Conservation (phyloP, 2,329 filamentous ascomycete species). For the Diplocarpon rosae region DNA sequence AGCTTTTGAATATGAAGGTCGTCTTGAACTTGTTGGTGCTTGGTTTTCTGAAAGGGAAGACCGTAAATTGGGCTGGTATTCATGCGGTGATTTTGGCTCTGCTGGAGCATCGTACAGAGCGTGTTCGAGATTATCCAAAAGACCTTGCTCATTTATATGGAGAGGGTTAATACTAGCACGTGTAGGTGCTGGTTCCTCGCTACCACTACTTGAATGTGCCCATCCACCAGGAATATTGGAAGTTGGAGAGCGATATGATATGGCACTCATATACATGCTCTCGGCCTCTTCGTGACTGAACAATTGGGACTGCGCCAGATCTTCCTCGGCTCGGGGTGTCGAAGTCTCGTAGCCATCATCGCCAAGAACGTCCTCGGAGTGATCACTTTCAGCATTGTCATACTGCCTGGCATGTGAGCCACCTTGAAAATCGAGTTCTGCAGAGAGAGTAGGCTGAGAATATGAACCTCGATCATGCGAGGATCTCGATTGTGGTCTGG, state of each 20-base stretch:
- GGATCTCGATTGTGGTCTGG: constrained; percentile 17
- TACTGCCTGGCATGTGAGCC: not conserved
- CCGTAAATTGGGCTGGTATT: not conserved
- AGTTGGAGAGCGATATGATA: constrained; percentile 34
- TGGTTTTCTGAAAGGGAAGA: constrained; percentile 5
- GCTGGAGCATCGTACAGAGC: constrained; percentile 11
- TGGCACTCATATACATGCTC: constrained; percentile 77
- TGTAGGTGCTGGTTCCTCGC: constrained; percentile 9
- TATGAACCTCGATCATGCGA: constrained; percentile 23
- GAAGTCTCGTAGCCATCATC: constrained; percentile 15
- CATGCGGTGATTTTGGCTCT: not conserved
- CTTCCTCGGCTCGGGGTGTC: constrained; percentile 29
- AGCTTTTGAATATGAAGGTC: constrained; percentile 5
- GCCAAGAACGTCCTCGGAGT: constrained; percentile 5
- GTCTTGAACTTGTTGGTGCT: constrained; percentile 3
- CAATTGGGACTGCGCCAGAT: constrained; percentile 53
- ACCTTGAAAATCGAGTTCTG: not conserved
- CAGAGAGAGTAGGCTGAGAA: constrained; percentile 20
- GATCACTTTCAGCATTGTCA: not conserved
- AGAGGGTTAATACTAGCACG: constrained; percentile 15
- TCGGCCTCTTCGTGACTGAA: constrained; percentile 73
- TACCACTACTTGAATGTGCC: constrained; percentile 15
- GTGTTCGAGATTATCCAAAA: constrained; percentile 21
- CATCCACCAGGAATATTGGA: constrained; percentile 21
- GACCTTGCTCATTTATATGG: not conserved